A percentile compares a stretch with the other conserved stretches of the same genome.
phyloP scores from a whole-genome alignment of 164 flowering plant genomes.

The Santalum album region DNA sequence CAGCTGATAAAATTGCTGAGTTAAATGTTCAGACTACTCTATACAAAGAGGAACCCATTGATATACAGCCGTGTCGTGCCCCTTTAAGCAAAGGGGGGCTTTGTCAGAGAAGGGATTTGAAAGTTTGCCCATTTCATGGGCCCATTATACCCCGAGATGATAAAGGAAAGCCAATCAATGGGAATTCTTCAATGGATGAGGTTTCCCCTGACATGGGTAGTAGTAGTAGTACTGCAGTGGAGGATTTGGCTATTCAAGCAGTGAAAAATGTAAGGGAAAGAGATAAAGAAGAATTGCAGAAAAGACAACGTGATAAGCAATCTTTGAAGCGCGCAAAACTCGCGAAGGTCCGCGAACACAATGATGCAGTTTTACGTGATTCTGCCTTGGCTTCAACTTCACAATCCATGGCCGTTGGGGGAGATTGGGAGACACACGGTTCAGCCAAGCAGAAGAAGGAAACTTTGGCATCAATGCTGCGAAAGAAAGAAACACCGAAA shows the following conservation, averaged over 20 bases:
- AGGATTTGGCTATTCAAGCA: slow-evolving; percentile 61
- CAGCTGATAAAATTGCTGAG: slow-evolving; percentile 76
- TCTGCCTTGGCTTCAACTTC: slow-evolving; percentile 86
- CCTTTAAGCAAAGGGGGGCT: slow-evolving; percentile 71
- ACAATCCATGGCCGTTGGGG: slow-evolving; percentile 42
- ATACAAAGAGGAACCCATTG: slow-evolving; percentile 57
- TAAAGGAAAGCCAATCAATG: slow-evolving; percentile 52
- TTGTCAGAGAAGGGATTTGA: slow-evolving; percentile 78
- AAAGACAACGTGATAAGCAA: slow-evolving; percentile 38
- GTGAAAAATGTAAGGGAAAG: slow-evolving; percentile 65
- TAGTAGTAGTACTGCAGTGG: slow-evolving; percentile 18
- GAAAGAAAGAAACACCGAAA: slow-evolving; percentile 63
- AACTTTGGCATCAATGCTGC: slow-evolving; percentile 72
- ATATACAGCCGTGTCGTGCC: slow-evolving; percentile 70
- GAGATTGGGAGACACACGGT: slow-evolving; percentile 19
- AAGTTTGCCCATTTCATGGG: slow-evolving; percentile 91
- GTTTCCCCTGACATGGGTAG: slow-evolving; percentile 21
- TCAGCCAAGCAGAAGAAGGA: slow-evolving; percentile 32
- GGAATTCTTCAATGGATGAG: slow-evolving; percentile 18
- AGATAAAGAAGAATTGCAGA: slow-evolving; percentile 46
- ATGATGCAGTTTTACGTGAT: slow-evolving; percentile 61
- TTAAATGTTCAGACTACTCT: slow-evolving; percentile 50
- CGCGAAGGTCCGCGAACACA: slow-evolving; percentile 75
- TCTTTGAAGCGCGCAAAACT: slow-evolving; percentile 63
- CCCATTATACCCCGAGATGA: slow-evolving; percentile 68